Evolutionary conservation across 2,329 filamentous ascomycete genomes (phyloP), one percentile per base, ranked within the genome.

Genomic region (Colletotrichum zoysiae): DNA sequence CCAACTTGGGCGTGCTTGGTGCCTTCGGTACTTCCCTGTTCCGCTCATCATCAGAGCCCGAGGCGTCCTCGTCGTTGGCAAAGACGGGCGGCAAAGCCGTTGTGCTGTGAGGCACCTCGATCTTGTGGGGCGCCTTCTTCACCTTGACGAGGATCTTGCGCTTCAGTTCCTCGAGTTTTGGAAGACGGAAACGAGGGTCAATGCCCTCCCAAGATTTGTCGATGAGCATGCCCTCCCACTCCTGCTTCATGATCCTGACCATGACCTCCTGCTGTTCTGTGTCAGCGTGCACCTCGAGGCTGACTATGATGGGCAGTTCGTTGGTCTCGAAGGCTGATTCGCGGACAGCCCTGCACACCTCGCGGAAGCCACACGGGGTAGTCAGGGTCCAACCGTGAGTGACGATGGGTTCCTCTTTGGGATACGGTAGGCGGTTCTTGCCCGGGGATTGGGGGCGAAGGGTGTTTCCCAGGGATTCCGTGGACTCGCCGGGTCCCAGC

Each of bases 241-340:
- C 92, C 75, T 97, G 90, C 75, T 91, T 91, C 92, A 99, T 98
- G 74, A 98, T 97, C 67, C 93, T 89, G 14, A 97, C 95, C 93
- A 98, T 98, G 62, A 93, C 88, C 74, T 94, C 90, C 81, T 99
- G 96, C 81, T 98, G 95, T 65, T 93, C 90, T 1, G 87, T 84
- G 73, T 92, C 89, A 18, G 94, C 92, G 80, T 98, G 95, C 0
- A 98, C 93, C 81, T 99, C 96, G 7, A 98, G 86, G 79, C 95
- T 97, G 75, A 98, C 90, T 70, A 98, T 97, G 50, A 99, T 85
- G 0, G 96, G 96, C 26, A 97, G 85, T 64, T 93, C 88, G 71
- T 89, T 95, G 8, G 85, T 88, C 38, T 89, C 84, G 77, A 98
- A 98, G 0, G 94, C 95, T 71, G 90, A 90, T 68, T 97, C 90